Evolutionary conservation across 805 yeast genomes (phyloP).

Genomic region (Cyberlindnera maritima): DNA sequence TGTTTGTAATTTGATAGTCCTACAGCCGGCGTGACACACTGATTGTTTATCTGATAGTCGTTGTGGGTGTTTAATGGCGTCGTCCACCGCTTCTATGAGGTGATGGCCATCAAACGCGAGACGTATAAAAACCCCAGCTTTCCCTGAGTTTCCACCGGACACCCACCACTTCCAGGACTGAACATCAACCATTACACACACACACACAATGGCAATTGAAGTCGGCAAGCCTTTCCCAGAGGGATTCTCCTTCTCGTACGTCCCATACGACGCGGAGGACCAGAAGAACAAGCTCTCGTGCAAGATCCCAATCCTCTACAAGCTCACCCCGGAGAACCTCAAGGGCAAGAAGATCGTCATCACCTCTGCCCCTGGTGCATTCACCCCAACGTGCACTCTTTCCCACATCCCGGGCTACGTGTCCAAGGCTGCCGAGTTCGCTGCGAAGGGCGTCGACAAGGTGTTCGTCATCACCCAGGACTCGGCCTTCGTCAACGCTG

Average conservation of each 20-base stretch:
- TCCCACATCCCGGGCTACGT: constrained; percentile 71
- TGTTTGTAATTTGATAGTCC: no score
- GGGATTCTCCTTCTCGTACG: constrained; percentile 29
- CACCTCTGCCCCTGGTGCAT: constrained; percentile 84
- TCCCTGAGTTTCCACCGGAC: no score
- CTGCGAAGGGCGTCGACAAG: constrained; percentile 56
- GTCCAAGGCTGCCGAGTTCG: constrained; percentile 45
- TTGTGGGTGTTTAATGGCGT: no score
- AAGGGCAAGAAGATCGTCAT: constrained; percentile 45
- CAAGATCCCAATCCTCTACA: constrained; percentile 25
- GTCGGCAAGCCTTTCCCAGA: constrained; percentile 29
- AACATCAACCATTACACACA: no score
- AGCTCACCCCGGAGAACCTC: constrained; percentile 25
- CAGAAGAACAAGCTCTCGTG: constrained; percentile 27
- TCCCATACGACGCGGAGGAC: constrained; percentile 28
- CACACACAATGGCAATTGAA: constrained; percentile 9
- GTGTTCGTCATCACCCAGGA: constrained; percentile 64
- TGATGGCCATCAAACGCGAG: no score
- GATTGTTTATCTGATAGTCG: no score
- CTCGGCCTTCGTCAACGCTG: constrained; percentile 68
- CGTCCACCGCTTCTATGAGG: no score
- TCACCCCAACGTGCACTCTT: constrained; percentile 78
- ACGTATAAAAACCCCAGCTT: no score
- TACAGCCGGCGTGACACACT: no score
- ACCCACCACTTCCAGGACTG: background rate